phyloP scores from a whole-genome alignment of 768 basidiomycete genomes.

The Zangia roseola region DNA sequence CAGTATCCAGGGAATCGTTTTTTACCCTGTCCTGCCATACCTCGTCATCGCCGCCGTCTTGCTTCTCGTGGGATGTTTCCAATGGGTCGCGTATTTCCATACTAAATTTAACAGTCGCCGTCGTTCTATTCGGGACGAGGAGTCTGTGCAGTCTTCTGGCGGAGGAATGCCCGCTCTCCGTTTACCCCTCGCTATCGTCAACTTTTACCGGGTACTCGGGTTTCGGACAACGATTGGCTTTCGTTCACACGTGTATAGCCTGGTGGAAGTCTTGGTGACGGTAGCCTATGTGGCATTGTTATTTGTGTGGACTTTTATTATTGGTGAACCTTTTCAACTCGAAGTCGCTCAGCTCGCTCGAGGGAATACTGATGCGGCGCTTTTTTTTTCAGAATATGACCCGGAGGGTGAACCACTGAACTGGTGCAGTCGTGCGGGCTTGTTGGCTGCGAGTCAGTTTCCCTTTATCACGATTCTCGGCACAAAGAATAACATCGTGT shows the following conservation, averaged over 20 bases:
- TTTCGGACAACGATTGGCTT: conserved; percentile 39
- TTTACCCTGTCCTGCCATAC: conserved; percentile 19
- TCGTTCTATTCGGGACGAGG: conserved; percentile 5
- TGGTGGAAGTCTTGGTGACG: conserved; percentile 40
- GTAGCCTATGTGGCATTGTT: conserved; percentile 37
- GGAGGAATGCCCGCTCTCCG: conserved; percentile 13
- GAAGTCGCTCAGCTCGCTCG: background rate
- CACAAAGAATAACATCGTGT: conserved; percentile 39
- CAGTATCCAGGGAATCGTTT: conserved; percentile 10
- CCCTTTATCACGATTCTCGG: conserved; percentile 42
- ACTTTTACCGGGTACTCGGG: conserved; percentile 35
- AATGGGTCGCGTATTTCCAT: conserved; percentile 14
- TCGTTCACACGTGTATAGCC: conserved; percentile 36
- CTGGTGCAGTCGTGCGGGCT: conserved; percentile 33
- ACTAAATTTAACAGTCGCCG: conserved; percentile 12
- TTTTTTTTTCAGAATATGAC: conserved; percentile 18
- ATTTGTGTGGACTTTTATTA: conserved; percentile 36
- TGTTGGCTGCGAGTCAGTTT: conserved; percentile 36
- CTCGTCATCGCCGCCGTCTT: conserved; percentile 8
- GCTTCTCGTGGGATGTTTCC: conserved; percentile 19
- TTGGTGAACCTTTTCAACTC: conserved; percentile 29
- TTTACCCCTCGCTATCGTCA: conserved; percentile 32
- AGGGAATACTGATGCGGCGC: background rate
- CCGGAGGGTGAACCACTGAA: conserved; percentile 23
- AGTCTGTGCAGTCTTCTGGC: background rate